phyloP scores from a whole-genome alignment of 2,329 filamentous ascomycete genomes.

The Tolypocladium guangdongense region DNA sequence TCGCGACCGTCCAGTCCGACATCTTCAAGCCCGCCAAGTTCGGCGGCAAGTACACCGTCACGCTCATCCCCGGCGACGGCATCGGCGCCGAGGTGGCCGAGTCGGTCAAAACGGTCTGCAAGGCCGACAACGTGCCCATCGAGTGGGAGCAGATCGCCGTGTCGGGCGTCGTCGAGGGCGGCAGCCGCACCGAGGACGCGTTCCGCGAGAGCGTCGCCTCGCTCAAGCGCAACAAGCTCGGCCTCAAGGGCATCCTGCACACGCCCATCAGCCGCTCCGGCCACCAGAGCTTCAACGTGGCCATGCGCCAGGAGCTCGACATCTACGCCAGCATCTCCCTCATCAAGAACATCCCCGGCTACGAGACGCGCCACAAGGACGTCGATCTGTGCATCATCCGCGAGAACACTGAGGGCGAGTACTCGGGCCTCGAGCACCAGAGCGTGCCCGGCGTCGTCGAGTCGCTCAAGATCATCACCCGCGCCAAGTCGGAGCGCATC shows the following conservation, averaged over 20 bases:
- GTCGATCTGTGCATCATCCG: constrained; percentile 99
- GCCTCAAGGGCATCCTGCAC: constrained; percentile 97
- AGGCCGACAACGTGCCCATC: constrained; percentile 96
- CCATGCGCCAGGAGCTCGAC: constrained; percentile 96
- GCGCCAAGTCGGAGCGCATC: constrained; percentile 97
- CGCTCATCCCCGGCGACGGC: constrained; percentile 95
- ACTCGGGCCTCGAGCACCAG: constrained; percentile 98
- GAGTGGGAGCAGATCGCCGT: constrained; percentile 99
- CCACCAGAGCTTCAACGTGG: constrained; percentile 99
- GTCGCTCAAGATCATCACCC: constrained; percentile 99
- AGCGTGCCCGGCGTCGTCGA: constrained; percentile 93
- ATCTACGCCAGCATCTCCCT: constrained; percentile 97
- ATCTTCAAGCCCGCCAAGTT: constrained; percentile 99
- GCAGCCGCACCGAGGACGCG: constrained; percentile 80
- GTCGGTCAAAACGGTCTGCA: constrained; percentile 98
- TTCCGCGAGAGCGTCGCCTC: constrained; percentile 95
- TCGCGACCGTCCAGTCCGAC: constrained; percentile 82
- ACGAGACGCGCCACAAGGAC: constrained; percentile 92
- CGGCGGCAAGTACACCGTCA: constrained; percentile 98
- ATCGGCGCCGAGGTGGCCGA: constrained; percentile 97
- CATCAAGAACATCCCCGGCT: constrained; percentile 99
- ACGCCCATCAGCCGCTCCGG: constrained; percentile 93
- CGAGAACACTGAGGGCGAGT: constrained; percentile 99
- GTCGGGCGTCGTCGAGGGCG: constrained; percentile 70
- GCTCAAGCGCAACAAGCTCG: constrained; percentile 96